Base-by-base conservation (phyloP, 1,284 basidiomycete species). In the Stygiomarasmius scandens region DNA sequence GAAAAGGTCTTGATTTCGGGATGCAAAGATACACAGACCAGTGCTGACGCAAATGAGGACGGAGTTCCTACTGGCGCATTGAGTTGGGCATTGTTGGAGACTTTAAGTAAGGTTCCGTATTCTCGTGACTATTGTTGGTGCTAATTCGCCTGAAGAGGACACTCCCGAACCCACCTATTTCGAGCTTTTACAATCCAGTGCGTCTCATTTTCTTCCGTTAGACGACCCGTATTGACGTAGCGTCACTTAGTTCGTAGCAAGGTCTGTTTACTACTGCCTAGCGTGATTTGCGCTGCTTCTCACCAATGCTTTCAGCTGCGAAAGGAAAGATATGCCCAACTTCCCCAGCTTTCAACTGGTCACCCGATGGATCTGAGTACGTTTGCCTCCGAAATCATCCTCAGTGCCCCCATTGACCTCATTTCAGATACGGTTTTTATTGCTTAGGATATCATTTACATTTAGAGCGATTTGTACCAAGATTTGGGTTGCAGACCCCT, bases 341-440 rank as follows among this genome's bases (percentile, higher is more conserved):
- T 52, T 5, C 55, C 55, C 11, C 55, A 57, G 55, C 45, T 57
- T 12, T 57, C 55, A 10, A 52, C 50, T 24, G 55, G 55, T 5
- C 55, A 57, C 29, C 55, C 55, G 14, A 49, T 57, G 50, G 55
- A 57, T 47, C 25, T 57, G n/a, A 49, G 55, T 57, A 12, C 20
- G 49, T 5, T 14, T 16, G 38, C 44, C 3, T 29, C 8, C 34
- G 16, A 19, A 25, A 23, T n/a, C 52, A 2, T 20, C 29, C n/a
- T 20, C n/a, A 4, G 12, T 27, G 48, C 19, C 8, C 12, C 20
- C 1, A 23, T 20, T 32, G 27, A 19, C n/a, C 44, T 5, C 32
- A 19, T 29, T 19, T 1, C 12, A 57, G 55, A 34, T 48, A 29
- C 50, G 47, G 44, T 43, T 22, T 57, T 57, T 19, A 48, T 57